Base-by-base conservation (phyloP, 495 filamentous ascomycete species). In the Wilcoxina mikolae region DNA sequence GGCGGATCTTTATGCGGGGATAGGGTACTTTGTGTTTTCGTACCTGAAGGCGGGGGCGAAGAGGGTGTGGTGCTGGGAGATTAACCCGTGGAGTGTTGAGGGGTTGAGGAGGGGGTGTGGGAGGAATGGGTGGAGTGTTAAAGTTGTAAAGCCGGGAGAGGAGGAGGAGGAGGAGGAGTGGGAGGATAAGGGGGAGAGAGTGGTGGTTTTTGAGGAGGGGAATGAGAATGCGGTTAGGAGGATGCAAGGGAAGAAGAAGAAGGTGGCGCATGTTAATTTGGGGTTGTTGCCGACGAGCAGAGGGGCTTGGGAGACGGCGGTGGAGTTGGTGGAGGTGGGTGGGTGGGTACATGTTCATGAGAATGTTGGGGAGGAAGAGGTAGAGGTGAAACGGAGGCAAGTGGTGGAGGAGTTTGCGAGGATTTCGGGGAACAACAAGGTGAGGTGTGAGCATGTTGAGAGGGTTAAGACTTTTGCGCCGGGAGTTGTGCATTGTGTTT, bases 401-500 rank as follows among this genome's bases (percentile, higher is more conserved):
- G 53, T 62, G 17, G 24, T 52, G 12, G 51, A 47, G 42, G 57
- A 57, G 48, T 57, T 45, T 12, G 51, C 53, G n/a, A 35, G 11
- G 12, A 54, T 17, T 17, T 56, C 50, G 12, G 33, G 51, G 41
- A 46, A 58, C 11, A 57, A 44, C 28, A 43, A 44, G 35, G 70
- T 75, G 3, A 66, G 60, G 31, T 78, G 84, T 57, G 75, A 79
- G 55, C 82, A 91, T 69, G 76, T 87, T 17, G 82, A 90, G 68
- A 69, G 72, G 55, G 87, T 94, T 52, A 95, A 95, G 75, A 87
- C 85, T 18, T 93, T 84, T 73, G 88, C 85, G 52, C 88, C 89
- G n/a, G 87, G 82, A 2, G 82, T 94, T 0, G 80, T 85, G 78
- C 87, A 94, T 72, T 84, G 79, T 56, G 89, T 94, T 7, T 83